Conservation (phyloP, 352 stramenopile genomes). For the Thraustochytrium sp. region DNA sequence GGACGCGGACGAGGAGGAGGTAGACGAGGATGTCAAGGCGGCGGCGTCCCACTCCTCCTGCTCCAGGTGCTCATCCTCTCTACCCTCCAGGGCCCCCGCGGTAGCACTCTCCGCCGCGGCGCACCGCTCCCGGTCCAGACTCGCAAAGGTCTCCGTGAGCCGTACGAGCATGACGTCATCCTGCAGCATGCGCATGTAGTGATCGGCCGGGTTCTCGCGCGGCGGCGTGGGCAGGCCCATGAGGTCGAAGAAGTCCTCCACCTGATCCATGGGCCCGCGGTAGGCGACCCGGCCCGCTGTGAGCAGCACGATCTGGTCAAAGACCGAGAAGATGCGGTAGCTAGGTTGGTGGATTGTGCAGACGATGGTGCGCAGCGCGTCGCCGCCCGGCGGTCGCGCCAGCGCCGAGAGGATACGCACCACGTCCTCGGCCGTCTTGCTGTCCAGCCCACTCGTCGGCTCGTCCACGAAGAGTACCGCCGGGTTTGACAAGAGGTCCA, state of each 20-base stretch:
- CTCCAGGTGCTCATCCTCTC: no score
- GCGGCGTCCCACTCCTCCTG: no score
- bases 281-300: slow-evolving; percentile 6
- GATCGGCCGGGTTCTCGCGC: slow-evolving; percentile 25
- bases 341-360: slow-evolving; percentile 66
- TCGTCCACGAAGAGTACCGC: slow-evolving; percentile 75
- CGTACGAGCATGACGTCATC: neutral
- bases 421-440: slow-evolving; percentile 42
- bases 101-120: no score
- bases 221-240: slow-evolving; percentile 1
- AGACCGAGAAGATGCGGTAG: slow-evolving; percentile 61
- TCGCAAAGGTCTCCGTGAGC: neutral
- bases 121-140: no score
- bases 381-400: neutral
- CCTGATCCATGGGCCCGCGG: neutral
- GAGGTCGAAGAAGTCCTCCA: slow-evolving; percentile 14
- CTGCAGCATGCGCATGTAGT: slow-evolving; percentile 34
- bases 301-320: slow-evolving; percentile 61
- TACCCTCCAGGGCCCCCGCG: no score
- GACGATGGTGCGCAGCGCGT: slow-evolving; percentile 54
- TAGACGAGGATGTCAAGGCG: neutral
- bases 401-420: slow-evolving; percentile 2
- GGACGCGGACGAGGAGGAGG: neutral
- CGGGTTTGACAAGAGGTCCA: slow-evolving; percentile 67
- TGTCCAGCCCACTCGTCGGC: slow-evolving; percentile 60